Evolutionary conservation across 2,329 filamentous ascomycete species (phyloP).

Genomic region (Sclerotinia minor): DNA sequence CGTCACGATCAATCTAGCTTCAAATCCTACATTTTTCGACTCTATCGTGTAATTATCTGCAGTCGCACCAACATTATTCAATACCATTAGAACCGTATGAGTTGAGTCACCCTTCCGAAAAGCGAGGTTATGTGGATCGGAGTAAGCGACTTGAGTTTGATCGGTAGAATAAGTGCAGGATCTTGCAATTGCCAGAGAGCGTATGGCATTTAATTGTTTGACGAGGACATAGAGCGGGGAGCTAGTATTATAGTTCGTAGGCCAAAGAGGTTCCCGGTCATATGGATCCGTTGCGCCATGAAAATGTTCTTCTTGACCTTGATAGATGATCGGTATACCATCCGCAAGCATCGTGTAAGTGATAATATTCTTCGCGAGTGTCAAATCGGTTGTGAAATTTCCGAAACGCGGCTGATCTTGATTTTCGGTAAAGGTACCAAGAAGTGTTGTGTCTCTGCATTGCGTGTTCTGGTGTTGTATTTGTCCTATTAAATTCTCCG

Average conservation of each 20-base stretch:
- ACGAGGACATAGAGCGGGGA: conserved; percentile 45
- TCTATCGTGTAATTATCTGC: conserved; percentile 19
- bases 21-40: conserved; percentile 25
- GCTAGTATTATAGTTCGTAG: conserved; percentile 43
- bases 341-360: conserved; percentile 51
- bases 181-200: conserved; percentile 22
- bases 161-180: conserved; percentile 26
- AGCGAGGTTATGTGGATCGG: conserved; percentile 28
- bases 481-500: conserved; percentile 25
- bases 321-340: conserved; percentile 54
- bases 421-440: conserved; percentile 46
- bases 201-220: conserved; percentile 29
- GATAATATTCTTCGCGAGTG: conserved; percentile 48
- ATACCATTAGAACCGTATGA: conserved; percentile 37
- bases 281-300: conserved; percentile 43
- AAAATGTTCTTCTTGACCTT: conserved; percentile 54
- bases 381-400: conserved; percentile 32
- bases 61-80: conserved; percentile 44
- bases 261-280: conserved; percentile 49
- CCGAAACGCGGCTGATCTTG: conserved; percentile 47
- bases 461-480: conserved; percentile 23
- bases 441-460: conserved; percentile 41
- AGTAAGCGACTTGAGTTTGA: conserved; percentile 25
- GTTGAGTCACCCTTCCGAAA: conserved; percentile 28
- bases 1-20: conserved; percentile 19